phyloP scores from a whole-genome alignment of 2,329 filamentous ascomycete genomes.

The Shiraia sp. region DNA sequence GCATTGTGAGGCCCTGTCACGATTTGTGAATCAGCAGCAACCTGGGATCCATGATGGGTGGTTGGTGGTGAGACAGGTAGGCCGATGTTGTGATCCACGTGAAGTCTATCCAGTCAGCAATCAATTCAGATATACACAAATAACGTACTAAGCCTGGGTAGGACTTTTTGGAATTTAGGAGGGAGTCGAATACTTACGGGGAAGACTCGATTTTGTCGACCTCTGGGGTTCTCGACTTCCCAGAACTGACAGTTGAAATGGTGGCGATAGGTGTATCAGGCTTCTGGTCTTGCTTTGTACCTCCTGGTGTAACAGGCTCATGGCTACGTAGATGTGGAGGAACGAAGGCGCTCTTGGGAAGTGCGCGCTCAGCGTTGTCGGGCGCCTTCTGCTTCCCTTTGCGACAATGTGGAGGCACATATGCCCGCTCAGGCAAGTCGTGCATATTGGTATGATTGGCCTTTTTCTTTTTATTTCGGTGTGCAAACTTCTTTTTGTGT shows the following conservation, averaged over 20 bases:
- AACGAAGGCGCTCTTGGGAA: too few species aligned
- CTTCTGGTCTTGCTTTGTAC: conserved; percentile 6
- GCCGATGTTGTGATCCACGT: too few species aligned
- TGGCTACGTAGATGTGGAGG: conserved; percentile 30
- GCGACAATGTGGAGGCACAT: conserved; percentile 31
- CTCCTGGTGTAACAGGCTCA: not conserved
- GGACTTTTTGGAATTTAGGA: too few species aligned
- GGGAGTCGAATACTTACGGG: conserved; percentile 22
- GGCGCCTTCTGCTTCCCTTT: too few species aligned
- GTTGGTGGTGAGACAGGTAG: too few species aligned
- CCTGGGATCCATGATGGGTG: too few species aligned
- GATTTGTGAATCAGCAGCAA: too few species aligned
- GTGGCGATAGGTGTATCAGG: conserved; percentile 1
- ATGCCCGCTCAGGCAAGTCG: conserved; percentile 6
- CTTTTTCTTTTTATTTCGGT: conserved; percentile 2
- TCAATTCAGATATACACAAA: too few species aligned
- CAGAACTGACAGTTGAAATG: conserved; percentile 6
- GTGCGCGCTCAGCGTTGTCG: too few species aligned
- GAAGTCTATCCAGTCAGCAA: too few species aligned
- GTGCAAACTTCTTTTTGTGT: not conserved
- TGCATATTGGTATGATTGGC: conserved; percentile 8
- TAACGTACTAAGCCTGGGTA: too few species aligned
- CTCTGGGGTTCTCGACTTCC: conserved; percentile 6
- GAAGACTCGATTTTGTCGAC: conserved; percentile 2
- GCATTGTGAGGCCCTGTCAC: too few species aligned